Conservation (phyloP, 495 filamentous ascomycete genomes). For the Hamigera avellanea region DNA sequence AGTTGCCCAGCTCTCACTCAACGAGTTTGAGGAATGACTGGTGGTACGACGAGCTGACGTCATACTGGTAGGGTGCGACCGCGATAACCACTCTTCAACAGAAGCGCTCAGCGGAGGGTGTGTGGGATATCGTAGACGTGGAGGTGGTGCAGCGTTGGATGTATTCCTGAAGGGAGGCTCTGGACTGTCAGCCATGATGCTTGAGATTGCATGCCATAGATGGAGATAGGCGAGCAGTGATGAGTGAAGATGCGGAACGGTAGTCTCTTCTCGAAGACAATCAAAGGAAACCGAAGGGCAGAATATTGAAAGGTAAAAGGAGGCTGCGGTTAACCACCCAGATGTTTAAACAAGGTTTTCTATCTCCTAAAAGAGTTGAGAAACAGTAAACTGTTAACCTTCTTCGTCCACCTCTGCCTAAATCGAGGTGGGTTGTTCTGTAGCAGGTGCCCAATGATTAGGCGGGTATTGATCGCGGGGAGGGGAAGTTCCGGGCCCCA, state of each 20-base stretch:
- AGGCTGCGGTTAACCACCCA: conserved; percentile 1
- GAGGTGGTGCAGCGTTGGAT: conserved; percentile 14
- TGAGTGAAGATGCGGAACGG: conserved; percentile 2
- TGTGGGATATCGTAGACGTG: conserved; percentile 34
- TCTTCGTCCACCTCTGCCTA: too few relatives aligned
- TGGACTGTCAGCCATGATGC: conserved; percentile 31
- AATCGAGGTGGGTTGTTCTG: too few relatives aligned
- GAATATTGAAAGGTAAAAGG: neutral
- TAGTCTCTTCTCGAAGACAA: conserved; percentile 3
- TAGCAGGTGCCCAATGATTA: too few relatives aligned
- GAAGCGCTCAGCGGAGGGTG: conserved; percentile 32
- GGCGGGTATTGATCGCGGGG: too few relatives aligned
- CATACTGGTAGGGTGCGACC: conserved; percentile 32
- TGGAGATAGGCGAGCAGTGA: neutral
- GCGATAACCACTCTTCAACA: conserved; percentile 38
- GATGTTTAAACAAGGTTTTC: too few relatives aligned
- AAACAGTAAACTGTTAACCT: too few relatives aligned
- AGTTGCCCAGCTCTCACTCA: conserved; percentile 39
- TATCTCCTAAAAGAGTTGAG: too few relatives aligned
- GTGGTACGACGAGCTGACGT: conserved; percentile 17
- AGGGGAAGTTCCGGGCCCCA: too few relatives aligned
- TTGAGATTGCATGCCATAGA: conserved; percentile 12
- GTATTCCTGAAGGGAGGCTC: conserved; percentile 23
- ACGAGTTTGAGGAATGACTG: conserved; percentile 15
- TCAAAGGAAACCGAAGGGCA: neutral